Evolutionary conservation across 1,284 basidiomycete genomes (phyloP).

Genomic region (Leccinum subspadiceum): DNA sequence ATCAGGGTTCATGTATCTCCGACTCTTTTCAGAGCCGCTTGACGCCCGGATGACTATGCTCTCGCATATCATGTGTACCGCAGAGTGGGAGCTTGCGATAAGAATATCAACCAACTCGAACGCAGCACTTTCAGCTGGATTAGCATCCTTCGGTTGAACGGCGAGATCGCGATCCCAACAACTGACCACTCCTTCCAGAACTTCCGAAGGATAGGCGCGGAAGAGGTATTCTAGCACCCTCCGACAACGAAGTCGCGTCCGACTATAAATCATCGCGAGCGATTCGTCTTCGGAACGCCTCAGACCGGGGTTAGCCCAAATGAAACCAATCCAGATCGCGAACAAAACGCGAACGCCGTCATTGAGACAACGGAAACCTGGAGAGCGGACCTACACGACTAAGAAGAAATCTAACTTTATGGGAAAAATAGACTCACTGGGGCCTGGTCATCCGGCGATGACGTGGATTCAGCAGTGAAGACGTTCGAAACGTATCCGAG

Average conservation of each 20-base stretch:
- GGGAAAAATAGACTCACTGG: slow-evolving; percentile 42
- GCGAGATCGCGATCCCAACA: slow-evolving; percentile 69
- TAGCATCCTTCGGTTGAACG: slow-evolving; percentile 43
- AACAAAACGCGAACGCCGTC: slow-evolving; percentile 72
- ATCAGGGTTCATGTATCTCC: slow-evolving; percentile 61
- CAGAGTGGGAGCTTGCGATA: slow-evolving; percentile 82
- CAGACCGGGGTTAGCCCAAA: slow-evolving; percentile 43
- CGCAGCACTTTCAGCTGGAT: slow-evolving; percentile 48
- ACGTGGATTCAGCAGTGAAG: slow-evolving; percentile 61
- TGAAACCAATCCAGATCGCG: slow-evolving; percentile 63
- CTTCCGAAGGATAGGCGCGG: slow-evolving; percentile 74
- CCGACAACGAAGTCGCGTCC: slow-evolving; percentile 65
- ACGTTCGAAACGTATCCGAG: slow-evolving; percentile 81
- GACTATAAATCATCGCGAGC: slow-evolving; percentile 59
- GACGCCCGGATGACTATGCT: slow-evolving; percentile 62
- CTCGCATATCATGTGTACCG: slow-evolving; percentile 90
- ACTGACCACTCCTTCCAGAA: slow-evolving; percentile 79
- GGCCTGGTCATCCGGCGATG: slow-evolving; percentile 52
- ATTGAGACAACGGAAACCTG: slow-evolving; percentile 68
- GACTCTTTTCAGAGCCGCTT: slow-evolving; percentile 51
- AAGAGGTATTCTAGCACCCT: slow-evolving; percentile 87
- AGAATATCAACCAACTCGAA: slow-evolving; percentile 86
- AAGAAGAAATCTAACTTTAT: slow-evolving; percentile 4
- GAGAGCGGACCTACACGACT: slow-evolving; percentile 54
- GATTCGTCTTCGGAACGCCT: slow-evolving; percentile 65